Base-by-base conservation (phyloP, 495 filamentous ascomycete genomes). In the Bacidia rubella region DNA sequence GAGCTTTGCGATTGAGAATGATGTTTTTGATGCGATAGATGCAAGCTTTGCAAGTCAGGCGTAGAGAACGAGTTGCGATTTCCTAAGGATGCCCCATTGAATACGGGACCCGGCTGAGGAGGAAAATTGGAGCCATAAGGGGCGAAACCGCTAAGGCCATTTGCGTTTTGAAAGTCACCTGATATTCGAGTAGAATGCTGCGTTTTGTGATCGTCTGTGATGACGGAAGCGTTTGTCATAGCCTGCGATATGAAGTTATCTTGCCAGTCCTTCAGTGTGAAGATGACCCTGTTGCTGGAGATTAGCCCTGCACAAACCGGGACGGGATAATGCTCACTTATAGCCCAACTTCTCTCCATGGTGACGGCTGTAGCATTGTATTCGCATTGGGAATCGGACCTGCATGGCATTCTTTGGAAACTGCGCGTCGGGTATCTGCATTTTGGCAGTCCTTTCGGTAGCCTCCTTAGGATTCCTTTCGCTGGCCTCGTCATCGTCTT, bases 151-250 rank as follows among this genome's bases (percentile, higher is more conserved):
- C 74, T 71, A 22, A 68, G 57, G 26, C 71, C 52, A 42, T 68
- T 63, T 11, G 67, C 64, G 1, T 65, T 68, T 35, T 66, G 19
- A 7, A 50, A 21, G n/a, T 50, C 47, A 25, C 47, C 17, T 17
- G 22, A 17, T 1, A 20, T 38, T 20, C 38, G 27, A 12, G 15
- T 50, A 20, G 47, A 9, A 4, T 50, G 47, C 53, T 85, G 81
- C 2, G 87, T 90, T 65, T 97, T 97, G 68, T 97, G 90, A 63
- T 97, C 90, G 65, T 97, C 90, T 1, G 90, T 96, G 59, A 97
- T 95, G 74, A 95, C 83, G 51, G 95, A 92, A 0, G 87, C 82
- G 29, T 79, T 77, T 3, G 87, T 88, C 23, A 95, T 82, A n/a
- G 78, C 76, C 60, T 97, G 90, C 19, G 88, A 84, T 47, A 95